These are phyloP conservation scores for Cytauxzoon felis DNA, from an alignment of 169 alveolate species.

Conservation along the genomic window DNA sequence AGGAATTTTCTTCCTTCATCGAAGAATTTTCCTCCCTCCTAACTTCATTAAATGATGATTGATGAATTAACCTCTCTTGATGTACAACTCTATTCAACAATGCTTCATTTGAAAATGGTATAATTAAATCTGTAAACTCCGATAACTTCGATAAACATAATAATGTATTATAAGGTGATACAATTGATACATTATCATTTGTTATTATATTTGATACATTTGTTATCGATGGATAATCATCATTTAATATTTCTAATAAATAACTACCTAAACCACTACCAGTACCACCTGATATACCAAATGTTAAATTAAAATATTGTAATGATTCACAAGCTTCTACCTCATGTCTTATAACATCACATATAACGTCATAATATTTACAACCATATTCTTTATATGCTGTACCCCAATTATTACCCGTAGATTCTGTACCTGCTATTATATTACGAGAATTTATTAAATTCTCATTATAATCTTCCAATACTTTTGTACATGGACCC, in stretches of 20 bases:
- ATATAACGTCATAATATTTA: slow-evolving; percentile 80
- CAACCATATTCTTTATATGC: slow-evolving; percentile 87
- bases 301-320: slow-evolving; percentile 91
- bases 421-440: slow-evolving; percentile 92
- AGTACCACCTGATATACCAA: slow-evolving; percentile 98
- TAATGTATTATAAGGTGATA: slow-evolving; percentile 46
- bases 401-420: slow-evolving; percentile 96
- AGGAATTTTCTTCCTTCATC: too few relatives aligned
- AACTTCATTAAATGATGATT: too few relatives aligned
- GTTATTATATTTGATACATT: slow-evolving; percentile 24
- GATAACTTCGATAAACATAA: slow-evolving; percentile 18
- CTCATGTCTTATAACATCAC: slow-evolving; percentile 82
- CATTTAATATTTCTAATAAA: slow-evolving; percentile 83
- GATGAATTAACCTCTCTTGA: too few relatives aligned
- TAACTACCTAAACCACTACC: slow-evolving; percentile 97
- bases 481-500: slow-evolving; percentile 89
- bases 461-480: slow-evolving; percentile 86
- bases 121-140: slow-evolving; percentile 7
- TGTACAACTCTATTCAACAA: too few relatives aligned
- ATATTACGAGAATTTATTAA: slow-evolving; percentile 87
- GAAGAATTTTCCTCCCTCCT: too few relatives aligned
- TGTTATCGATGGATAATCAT: slow-evolving; percentile 79
- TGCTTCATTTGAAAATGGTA: slow-evolving; percentile 35
- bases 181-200: slow-evolving; percentile 27
- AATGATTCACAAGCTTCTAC: slow-evolving; percentile 89